Evolutionary conservation across 164 flowering plant genomes (phyloP).

Genomic region (Magnolia changhungtana): DNA sequence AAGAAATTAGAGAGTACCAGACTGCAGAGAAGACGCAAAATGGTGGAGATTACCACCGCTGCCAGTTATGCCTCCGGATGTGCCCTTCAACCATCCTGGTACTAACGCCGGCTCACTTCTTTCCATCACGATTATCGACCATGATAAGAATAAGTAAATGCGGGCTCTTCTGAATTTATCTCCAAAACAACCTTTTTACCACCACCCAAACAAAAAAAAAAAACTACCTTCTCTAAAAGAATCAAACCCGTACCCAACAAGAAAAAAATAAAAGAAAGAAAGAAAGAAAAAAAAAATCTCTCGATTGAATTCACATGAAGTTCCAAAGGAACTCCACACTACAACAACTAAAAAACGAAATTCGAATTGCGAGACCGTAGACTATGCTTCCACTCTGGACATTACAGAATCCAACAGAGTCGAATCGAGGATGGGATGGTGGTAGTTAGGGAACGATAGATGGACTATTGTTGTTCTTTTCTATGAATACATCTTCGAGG

Average conservation of each 20-base stretch:
- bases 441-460: background rate
- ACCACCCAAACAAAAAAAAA: background rate
- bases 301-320: slow-evolving; percentile 2
- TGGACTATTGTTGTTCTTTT: background rate
- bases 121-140: slow-evolving; percentile 60
- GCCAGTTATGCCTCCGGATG: slow-evolving; percentile 49
- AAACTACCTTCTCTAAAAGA: background rate
- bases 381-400: slow-evolving; percentile 16
- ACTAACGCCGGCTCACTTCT: slow-evolving; percentile 82
- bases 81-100: slow-evolving; percentile 85
- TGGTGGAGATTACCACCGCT: slow-evolving; percentile 58
- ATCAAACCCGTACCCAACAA: background rate
- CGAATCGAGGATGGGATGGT: background rate
- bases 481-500: slow-evolving; percentile 34
- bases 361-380: background rate
- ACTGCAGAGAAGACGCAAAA: slow-evolving; percentile 41
- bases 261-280: too few relatives aligned
- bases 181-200: background rate
- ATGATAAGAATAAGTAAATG: slow-evolving; percentile 33
- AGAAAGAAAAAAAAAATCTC: background rate
- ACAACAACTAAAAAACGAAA: background rate
- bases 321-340: slow-evolving; percentile 4
- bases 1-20: slow-evolving; percentile 42
- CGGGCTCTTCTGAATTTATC: slow-evolving; percentile 7
- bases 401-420: background rate